Percentiles rank a stretch among this genome's conserved stretches.
Conservation (phyloP, 805 yeast species). For the Metschnikowia aberdeeniae region DNA sequence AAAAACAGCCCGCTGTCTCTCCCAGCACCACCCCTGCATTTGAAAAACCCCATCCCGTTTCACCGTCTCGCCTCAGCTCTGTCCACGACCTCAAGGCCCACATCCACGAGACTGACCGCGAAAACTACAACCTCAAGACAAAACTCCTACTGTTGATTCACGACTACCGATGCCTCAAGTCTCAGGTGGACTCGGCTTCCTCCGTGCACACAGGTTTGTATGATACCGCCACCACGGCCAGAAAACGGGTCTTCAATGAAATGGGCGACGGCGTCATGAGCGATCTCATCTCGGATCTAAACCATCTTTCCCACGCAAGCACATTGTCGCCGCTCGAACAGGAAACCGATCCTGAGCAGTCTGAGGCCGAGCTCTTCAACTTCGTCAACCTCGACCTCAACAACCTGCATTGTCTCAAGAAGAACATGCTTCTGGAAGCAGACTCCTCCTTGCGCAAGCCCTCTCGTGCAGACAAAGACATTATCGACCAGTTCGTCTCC, state of each 20-base stretch:
- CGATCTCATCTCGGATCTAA: conserved; percentile 27
- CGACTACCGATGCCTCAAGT: conserved; percentile 36
- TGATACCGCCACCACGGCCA: conserved; percentile 19
- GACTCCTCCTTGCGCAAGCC: neutral
- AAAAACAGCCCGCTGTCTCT: neutral
- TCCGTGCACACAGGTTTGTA: conserved; percentile 8
- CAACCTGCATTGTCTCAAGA: conserved; percentile 8
- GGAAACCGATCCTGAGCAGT: conserved; percentile 2
- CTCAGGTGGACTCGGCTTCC: conserved; percentile 21
- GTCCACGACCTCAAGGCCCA: conserved; percentile 13
- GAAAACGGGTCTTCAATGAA: conserved; percentile 18
- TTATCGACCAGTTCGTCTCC: neutral
- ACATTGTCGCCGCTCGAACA: conserved; percentile 7
- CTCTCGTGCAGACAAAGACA: neutral
- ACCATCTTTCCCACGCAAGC: conserved; percentile 22
- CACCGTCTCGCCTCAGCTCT: conserved; percentile 3
- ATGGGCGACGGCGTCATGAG: conserved; percentile 20
- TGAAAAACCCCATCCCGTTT: neutral
- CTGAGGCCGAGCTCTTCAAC: conserved; percentile 19
- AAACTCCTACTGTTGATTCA: conserved; percentile 34
- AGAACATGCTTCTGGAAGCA: neutral
- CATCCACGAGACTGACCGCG: conserved; percentile 24
- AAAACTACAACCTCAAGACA: conserved; percentile 33
- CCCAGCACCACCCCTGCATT: neutral
- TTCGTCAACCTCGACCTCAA: conserved; percentile 25